Evolutionary conservation across 768 basidiomycete species (phyloP).

Genomic region (Lepiota venenata): DNA sequence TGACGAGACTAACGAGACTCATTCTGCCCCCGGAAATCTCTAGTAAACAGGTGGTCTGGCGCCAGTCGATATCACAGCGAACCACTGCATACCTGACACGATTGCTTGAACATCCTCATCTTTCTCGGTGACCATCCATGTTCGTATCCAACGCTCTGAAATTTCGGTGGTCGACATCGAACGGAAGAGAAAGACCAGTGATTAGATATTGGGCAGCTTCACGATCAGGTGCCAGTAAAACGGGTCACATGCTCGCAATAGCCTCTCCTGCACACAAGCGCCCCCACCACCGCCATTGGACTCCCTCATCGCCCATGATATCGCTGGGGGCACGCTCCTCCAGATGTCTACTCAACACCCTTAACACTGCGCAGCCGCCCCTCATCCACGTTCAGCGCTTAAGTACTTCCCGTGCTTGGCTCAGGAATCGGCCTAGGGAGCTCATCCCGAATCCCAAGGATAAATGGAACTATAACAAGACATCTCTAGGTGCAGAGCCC

Average conservation of each 20-base stretch:
- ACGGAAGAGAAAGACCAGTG: neutral
- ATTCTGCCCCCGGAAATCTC: constrained; percentile 50
- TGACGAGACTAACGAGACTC: constrained; percentile 76
- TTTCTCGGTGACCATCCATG: constrained; percentile 67
- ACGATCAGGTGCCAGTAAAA: neutral
- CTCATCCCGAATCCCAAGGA: constrained; percentile 35
- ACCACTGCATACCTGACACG: constrained; percentile 49
- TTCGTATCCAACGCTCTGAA: constrained; percentile 52
- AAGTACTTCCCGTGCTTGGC: neutral
- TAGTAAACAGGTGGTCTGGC: constrained; percentile 19
- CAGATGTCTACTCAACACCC: constrained; percentile 28
- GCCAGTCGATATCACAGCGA: neutral
- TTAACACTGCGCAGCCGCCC: neutral
- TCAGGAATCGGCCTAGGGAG: constrained; percentile 3
- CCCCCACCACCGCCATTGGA: neutral
- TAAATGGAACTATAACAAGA: constrained; percentile 77
- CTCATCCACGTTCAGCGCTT: neutral
- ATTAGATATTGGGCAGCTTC: constrained; percentile 5
- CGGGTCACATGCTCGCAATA: constrained; percentile 9
- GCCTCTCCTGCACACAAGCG: neutral
- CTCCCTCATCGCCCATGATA: constrained; percentile 29
- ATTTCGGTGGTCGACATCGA: constrained; percentile 28
- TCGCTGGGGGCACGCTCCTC: constrained; percentile 27
- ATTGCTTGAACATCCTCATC: constrained; percentile 58
- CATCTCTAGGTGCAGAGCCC: constrained; percentile 53